Evolutionary conservation across 1,139 yeast species (phyloP).

Genomic region (Pichia sp.): DNA sequence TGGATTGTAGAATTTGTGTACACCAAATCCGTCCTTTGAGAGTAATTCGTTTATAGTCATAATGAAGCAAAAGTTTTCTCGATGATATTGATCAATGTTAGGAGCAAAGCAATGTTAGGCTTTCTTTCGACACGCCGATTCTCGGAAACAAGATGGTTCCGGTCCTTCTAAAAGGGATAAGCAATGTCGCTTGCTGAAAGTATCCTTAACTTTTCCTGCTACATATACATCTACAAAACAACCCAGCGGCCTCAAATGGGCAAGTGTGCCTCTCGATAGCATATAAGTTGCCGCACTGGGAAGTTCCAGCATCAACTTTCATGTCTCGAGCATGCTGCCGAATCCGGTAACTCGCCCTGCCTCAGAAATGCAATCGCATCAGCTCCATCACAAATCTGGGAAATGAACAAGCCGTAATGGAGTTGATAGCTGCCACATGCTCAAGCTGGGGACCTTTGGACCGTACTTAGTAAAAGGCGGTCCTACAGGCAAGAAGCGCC

Average conservation of each 20-base stretch:
- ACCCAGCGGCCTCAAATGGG: neutral
- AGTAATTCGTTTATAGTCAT: constrained; percentile 6
- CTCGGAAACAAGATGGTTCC: neutral
- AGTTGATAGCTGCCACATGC: neutral
- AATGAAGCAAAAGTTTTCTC: neutral
- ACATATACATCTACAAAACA: neutral
- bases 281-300: neutral
- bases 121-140: neutral
- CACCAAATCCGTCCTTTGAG: constrained; percentile 7
- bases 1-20: constrained; percentile 5
- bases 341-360: neutral
- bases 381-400: neutral
- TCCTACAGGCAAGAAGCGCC: neutral
- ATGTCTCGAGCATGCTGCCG: neutral
- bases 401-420: neutral
- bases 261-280: neutral
- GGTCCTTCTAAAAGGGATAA: neutral
- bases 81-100: neutral
- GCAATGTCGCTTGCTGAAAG: neutral
- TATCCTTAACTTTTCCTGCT: neutral
- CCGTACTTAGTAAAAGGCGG: neutral
- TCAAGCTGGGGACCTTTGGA: neutral
- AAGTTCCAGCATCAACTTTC: neutral
- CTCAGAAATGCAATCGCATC: neutral
- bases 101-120: neutral